phyloP scores from a whole-genome alignment of 2,329 filamentous ascomycete species.

The Pestalotiopsis sp. region DNA sequence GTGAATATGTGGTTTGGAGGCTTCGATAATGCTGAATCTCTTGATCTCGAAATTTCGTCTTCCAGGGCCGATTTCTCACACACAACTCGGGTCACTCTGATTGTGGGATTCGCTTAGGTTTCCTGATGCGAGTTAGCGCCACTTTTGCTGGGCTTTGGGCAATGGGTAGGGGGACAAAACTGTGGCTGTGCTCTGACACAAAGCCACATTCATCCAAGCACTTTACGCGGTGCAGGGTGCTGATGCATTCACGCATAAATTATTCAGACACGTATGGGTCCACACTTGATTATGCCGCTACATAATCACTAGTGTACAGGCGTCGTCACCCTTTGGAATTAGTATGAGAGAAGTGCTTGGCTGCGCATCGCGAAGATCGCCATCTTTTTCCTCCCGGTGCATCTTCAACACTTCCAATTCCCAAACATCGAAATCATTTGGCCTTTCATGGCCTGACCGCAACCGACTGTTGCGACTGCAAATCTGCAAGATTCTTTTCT shows the following conservation, averaged over 20 bases:
- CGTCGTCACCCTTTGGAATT: conserved; percentile 7
- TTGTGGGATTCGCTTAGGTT: conserved; percentile 14
- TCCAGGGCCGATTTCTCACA: conserved; percentile 1
- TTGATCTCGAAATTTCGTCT: conserved; percentile 10
- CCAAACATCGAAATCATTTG: neutral
- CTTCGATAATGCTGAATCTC: conserved; percentile 5
- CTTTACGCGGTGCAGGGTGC: neutral
- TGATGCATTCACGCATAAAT: conserved; percentile 3
- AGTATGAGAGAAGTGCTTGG: neutral
- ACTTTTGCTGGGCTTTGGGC: neutral
- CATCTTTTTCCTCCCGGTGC: neutral
- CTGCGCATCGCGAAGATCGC: neutral
- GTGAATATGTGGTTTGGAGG: conserved; percentile 49
- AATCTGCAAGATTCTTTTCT: conserved; percentile 11
- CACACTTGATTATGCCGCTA: neutral
- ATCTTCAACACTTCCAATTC: neutral
- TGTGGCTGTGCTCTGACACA: conserved; percentile 2
- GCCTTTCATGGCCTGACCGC: neutral
- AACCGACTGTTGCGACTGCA: conserved; percentile 11
- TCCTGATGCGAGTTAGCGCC: conserved; percentile 6
- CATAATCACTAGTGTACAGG: neutral
- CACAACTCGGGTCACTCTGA: conserved; percentile 6
- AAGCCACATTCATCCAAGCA: neutral
- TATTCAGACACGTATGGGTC: neutral
- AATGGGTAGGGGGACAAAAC: neutral